A percentile compares a stretch with the other conserved stretches of the same genome.
These are phyloP conservation scores for Hypoxylon trugodes DNA, from an alignment of 495 filamentous ascomycete genomes.

Conservation along the genomic window DNA sequence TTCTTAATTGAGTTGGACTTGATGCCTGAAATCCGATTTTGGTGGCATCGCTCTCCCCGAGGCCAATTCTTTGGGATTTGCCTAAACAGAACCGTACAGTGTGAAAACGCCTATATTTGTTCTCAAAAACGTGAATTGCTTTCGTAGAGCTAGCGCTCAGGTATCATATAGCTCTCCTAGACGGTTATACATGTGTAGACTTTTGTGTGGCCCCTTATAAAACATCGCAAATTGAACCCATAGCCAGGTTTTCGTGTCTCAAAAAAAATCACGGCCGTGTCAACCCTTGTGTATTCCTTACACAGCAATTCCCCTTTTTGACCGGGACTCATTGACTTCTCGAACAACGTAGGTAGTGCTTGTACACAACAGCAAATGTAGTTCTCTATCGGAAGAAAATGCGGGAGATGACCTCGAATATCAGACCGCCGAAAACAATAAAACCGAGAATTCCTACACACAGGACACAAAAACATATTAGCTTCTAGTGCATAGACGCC, in stretches of 20 bases:
- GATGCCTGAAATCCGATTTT: too few relatives aligned
- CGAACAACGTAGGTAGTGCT: background rate
- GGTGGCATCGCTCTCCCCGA: too few relatives aligned
- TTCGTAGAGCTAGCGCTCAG: constrained; percentile 30
- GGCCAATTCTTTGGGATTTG: too few relatives aligned
- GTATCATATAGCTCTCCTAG: constrained; percentile 28
- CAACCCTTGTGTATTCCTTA: constrained; percentile 5
- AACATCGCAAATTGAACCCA: background rate
- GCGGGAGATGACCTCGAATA: constrained; percentile 81
- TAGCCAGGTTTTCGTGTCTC: background rate
- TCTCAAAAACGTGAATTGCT: constrained; percentile 25
- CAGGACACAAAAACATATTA: background rate
- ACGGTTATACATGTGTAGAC: constrained; percentile 16
- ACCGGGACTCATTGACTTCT: background rate
- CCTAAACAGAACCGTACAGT: background rate
- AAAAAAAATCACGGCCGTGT: background rate
- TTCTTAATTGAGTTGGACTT: too few relatives aligned
- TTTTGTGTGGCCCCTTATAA: constrained; percentile 3
- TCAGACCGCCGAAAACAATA: constrained; percentile 81
- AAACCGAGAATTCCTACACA: constrained; percentile 75
- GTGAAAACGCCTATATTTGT: background rate
- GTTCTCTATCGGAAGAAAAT: constrained; percentile 68
- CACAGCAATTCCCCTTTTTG: background rate
- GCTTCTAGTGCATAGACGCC: background rate
- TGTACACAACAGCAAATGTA: background rate